These are phyloP conservation scores for Miscanthus lutarioriparius DNA, from an alignment of 176 grass and related monocot species.

Conservation along the genomic window DNA sequence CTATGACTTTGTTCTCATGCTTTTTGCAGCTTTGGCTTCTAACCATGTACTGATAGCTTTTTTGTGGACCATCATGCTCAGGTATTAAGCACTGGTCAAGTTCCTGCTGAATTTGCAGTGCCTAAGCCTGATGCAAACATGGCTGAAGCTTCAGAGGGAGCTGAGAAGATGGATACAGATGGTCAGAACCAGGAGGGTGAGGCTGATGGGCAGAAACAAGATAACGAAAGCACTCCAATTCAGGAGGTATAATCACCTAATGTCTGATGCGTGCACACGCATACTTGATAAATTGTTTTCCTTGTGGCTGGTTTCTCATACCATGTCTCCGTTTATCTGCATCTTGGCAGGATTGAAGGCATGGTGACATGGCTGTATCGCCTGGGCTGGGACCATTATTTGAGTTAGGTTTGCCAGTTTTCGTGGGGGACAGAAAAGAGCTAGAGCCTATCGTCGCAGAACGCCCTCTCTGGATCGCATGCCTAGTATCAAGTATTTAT, in stretches of 20 bases:
- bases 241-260: conserved; percentile 45
- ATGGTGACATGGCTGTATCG: not conserved
- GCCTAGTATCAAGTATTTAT: conserved; percentile 7
- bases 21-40: not conserved
- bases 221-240: conserved; percentile 50
- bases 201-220: conserved; percentile 54
- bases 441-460: not conserved
- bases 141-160: conserved; percentile 48
- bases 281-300: not conserved
- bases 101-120: conserved; percentile 83
- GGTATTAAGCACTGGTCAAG: conserved; percentile 84
- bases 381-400: not conserved
- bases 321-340: not conserved
- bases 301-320: not conserved
- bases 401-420: conserved; percentile 10
- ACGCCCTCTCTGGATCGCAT: not conserved
- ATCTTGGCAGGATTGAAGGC: conserved; percentile 42
- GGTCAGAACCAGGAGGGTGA: conserved; percentile 40
- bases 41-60: not conserved
- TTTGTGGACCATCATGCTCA: conserved; percentile 7
- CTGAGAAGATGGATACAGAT: conserved; percentile 76
- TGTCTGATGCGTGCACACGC: not conserved
- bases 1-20: not conserved
- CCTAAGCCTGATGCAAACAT: conserved; percentile 58
- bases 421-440: not conserved